Percentiles rank a stretch among this genome's conserved stretches.
phyloP scores from a whole-genome alignment of 176 grass and related monocot species.

The Pontederia crassipes region DNA sequence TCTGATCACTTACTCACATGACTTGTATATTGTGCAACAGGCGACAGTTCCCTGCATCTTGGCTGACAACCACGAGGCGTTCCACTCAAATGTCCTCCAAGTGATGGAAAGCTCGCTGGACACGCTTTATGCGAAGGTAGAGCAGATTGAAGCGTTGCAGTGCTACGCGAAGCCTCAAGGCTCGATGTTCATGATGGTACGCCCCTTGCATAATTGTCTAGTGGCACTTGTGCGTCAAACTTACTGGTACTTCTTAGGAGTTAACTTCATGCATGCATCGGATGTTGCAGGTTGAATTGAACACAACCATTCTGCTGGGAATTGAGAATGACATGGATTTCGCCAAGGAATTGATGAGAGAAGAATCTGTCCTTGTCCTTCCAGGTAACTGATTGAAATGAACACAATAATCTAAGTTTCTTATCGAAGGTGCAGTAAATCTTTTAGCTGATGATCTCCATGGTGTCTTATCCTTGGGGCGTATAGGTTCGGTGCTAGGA shows the following conservation, averaged over 20 bases:
- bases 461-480: background rate
- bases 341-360: constrained; percentile 62
- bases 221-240: background rate
- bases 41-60: constrained; percentile 60
- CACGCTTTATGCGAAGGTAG: constrained; percentile 38
- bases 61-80: constrained; percentile 42
- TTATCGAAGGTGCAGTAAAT: background rate
- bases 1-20: background rate
- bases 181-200: constrained; percentile 96
- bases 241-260: background rate
- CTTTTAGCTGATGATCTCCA: background rate
- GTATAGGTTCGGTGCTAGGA: constrained; percentile 66
- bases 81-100: constrained; percentile 39
- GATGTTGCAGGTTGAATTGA: constrained; percentile 56
- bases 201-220: background rate
- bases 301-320: constrained; percentile 43
- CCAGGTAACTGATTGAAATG: constrained; percentile 36
- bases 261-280: background rate
- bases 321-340: constrained; percentile 77
- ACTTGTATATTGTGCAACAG: constrained; percentile 22
- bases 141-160: constrained; percentile 46
- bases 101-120: constrained; percentile 57
- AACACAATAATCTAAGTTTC: background rate
- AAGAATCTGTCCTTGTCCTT: constrained; percentile 74
- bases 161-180: constrained; percentile 67